These are phyloP conservation scores for Suaeda aralocaspica DNA, from an alignment of 148 eudicot genomes.

Conservation along the genomic window DNA sequence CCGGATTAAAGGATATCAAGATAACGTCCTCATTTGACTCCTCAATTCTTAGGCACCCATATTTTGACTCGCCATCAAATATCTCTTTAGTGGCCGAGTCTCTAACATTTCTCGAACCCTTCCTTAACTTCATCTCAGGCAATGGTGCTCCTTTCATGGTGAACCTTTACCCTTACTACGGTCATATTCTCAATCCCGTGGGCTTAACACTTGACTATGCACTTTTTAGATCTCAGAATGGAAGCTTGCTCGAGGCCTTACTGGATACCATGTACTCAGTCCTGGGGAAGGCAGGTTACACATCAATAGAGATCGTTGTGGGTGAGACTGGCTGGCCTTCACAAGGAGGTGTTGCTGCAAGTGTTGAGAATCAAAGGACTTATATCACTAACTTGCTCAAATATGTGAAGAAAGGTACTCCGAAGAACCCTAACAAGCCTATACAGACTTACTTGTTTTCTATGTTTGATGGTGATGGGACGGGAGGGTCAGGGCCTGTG, in stretches of 20 bases:
- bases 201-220: conserved; percentile 19
- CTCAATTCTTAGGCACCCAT: conserved; percentile 12
- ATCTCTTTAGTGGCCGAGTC: conserved; percentile 4
- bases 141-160: conserved; percentile 22
- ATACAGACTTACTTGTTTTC: conserved; percentile 45
- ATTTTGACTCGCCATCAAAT: conserved; percentile 17
- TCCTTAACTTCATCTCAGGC: conserved; percentile 7
- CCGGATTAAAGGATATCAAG: conserved; percentile 25
- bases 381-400: conserved; percentile 44
- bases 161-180: conserved; percentile 32
- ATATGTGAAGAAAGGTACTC: conserved; percentile 45
- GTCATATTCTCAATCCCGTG: neutral
- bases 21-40: conserved; percentile 32
- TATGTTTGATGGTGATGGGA: conserved; percentile 59
- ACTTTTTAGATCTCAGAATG: conserved; percentile 29
- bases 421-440: conserved; percentile 39
- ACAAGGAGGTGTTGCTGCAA: conserved; percentile 33
- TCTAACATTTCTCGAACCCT: neutral
- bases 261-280: conserved; percentile 44
- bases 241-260: conserved; percentile 37
- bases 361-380: conserved; percentile 31
- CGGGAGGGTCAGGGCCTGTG: conserved; percentile 38
- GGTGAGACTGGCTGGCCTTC: conserved; percentile 72
- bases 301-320: conserved; percentile 38
- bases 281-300: conserved; percentile 34